Evolutionary conservation across 2,329 filamentous ascomycete genomes (phyloP), one percentile per base, ranked within the genome.

Genomic region (Ophiostoma tasmaniense): DNA sequence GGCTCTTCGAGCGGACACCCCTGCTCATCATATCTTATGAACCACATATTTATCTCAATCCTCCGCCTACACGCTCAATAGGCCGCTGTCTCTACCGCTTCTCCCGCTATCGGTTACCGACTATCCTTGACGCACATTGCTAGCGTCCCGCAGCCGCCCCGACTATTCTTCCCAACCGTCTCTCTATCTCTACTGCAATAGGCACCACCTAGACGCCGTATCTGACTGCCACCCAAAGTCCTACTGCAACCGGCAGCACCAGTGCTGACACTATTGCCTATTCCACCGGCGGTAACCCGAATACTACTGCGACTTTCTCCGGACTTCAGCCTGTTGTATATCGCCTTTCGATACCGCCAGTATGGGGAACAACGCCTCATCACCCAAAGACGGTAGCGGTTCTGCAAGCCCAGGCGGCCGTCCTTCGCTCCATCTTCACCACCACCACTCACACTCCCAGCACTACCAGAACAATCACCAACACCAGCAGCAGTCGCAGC

Each of bases 351-450:
- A 64, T 22, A 37, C 33, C 33, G n/a, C 35, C 64, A 76, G 73
- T 67, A 83, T 83, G 81, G 81, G 81, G 61, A 82, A 83, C 72
- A 80, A 77, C 74, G 79, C 79, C 69, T 82, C 80, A 69, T 76
- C 76, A 68, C 76, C 77, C 70, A 79, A 78, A 70, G 64, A 64
- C 30, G 68, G 67, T 67, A 59, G 66, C 69, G 66, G 73, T 73
- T 64, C 69, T 70, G n/a, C 64, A 33, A 33, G 64, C 59, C 42
- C 37, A 13, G 67, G 67, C 59, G 61, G 67, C 22, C 68, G 37
- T 42, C 70, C 75, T 30, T 70, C 71, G 42, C 55, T 68, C 67
- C 71, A 73, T 70, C 76, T 69, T 75, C 76, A 75, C 14, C 37
- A 39, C 22, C 64, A 65, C 22, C 35, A 39, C n/a, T 65, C 64